Base-by-base conservation (phyloP, 306 rosid species). In the Ormosia emarginata region DNA sequence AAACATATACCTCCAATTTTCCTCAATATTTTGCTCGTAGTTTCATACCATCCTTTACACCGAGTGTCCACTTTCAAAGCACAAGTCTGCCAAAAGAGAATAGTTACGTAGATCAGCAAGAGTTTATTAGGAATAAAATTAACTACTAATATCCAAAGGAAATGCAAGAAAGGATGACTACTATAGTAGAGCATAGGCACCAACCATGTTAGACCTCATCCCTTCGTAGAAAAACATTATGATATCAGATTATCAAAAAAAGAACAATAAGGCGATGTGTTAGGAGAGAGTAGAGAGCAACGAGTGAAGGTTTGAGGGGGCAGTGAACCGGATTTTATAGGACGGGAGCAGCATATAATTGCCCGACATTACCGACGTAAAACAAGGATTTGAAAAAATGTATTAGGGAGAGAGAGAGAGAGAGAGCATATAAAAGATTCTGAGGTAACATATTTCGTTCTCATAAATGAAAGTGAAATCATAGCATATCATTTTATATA, bases 1-100 rank as follows among this genome's bases (percentile, higher is more conserved):
- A 1, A 24, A 24, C 24, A 24, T 24, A 24, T 24, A 66, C 80
- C 84, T 73, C 14, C 41, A 8, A 74, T 66, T 81, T 74, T 18
- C 5, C 7, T 17, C 34, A 82, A 24, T 8, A 82, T 55, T 68
- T 67, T 59, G 72, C 47, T 30, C 52, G 41, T 68, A 6, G 24
- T 75, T 18, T 14, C 59, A 10, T 63, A 55, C 81, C 85, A 75
- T 58, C 72, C 78, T 30, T 68, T 59, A 0, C 58, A 9, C 0
- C 29, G 7, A 13, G 81, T 75, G 57, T 75, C 58, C 65, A 82
- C 71, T 58, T 82, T 82, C 81, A 75, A 49, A 40, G 81, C 78
- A 9, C 85, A 76, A 8, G 13, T 46, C 81, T 82, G 18, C 13
- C 30, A 10, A 13, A 33, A 8, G 8, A 53, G n/a, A 32, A 40